Evolutionary conservation across 176 grass and related monocot species (phyloP).

Genomic region (Triticum urartu): DNA sequence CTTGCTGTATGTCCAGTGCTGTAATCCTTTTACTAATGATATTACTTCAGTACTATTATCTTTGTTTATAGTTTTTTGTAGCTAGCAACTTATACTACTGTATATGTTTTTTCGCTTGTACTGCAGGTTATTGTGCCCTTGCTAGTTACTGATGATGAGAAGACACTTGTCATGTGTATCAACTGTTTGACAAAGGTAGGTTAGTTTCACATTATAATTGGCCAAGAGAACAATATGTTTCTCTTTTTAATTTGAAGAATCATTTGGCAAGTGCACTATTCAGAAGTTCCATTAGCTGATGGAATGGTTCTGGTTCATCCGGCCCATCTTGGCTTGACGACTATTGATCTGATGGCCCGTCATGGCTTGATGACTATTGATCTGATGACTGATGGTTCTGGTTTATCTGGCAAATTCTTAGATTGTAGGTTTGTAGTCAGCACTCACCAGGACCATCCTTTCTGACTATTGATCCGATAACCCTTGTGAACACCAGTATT

Average conservation of each 20-base stretch:
- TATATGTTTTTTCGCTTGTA: slow-evolving; percentile 14
- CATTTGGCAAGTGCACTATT: neutral
- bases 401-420: neutral
- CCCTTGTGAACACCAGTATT: neutral
- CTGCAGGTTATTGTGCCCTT: slow-evolving; percentile 78
- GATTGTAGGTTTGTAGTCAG: neutral
- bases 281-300: slow-evolving; percentile 10
- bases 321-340: neutral
- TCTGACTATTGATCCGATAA: neutral
- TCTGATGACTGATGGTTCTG: slow-evolving; percentile 3
- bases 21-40: neutral
- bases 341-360: neutral
- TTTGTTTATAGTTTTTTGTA: slow-evolving; percentile 32
- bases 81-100: slow-evolving; percentile 24
- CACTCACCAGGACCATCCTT: slow-evolving; percentile 2
- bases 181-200: slow-evolving; percentile 96
- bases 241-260: slow-evolving; percentile 9
- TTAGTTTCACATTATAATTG: slow-evolving; percentile 17
- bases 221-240: neutral
- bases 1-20: slow-evolving; percentile 60
- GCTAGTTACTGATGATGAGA: slow-evolving; percentile 83
- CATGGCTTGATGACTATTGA: neutral
- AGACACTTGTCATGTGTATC: slow-evolving; percentile 72
- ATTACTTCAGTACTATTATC: neutral
- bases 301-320: neutral